Conservation (phyloP, 2,329 filamentous ascomycete species). For the Tolypocladium ophioglossoides region DNA sequence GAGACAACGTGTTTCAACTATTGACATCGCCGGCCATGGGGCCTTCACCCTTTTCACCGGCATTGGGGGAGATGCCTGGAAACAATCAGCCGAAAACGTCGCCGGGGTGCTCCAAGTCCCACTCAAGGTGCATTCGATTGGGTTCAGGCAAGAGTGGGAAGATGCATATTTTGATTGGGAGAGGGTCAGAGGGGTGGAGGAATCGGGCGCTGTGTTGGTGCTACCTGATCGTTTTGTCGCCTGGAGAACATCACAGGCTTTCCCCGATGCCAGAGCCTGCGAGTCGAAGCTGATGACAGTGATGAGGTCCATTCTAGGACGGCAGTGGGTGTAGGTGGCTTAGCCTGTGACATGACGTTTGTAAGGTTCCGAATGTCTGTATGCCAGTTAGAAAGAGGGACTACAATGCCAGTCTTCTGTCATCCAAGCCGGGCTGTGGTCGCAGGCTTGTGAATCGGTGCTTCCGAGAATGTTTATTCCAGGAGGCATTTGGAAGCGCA, state of each 20-base stretch:
- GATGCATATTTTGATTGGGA: slow-evolving; percentile 54
- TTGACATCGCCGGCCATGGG: slow-evolving; percentile 49
- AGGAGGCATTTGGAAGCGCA: too few relatives aligned
- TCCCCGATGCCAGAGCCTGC: too few relatives aligned
- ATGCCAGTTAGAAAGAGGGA: too few relatives aligned
- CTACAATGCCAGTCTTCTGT: too few relatives aligned
- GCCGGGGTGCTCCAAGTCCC: slow-evolving; percentile 28
- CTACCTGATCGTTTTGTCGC: slow-evolving; percentile 49
- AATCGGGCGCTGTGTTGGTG: slow-evolving; percentile 46
- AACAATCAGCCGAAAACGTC: slow-evolving; percentile 31
- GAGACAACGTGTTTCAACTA: slow-evolving; percentile 37
- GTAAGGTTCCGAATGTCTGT: too few relatives aligned
- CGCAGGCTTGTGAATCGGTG: too few relatives aligned
- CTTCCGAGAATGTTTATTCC: too few relatives aligned
- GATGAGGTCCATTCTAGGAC: too few relatives aligned
- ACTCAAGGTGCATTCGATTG: slow-evolving; percentile 41
- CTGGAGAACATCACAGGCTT: slow-evolving; percentile 27
- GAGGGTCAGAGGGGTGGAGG: slow-evolving; percentile 38
- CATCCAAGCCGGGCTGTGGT: too few relatives aligned
- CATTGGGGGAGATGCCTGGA: slow-evolving; percentile 46
- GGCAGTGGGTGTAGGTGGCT: too few relatives aligned
- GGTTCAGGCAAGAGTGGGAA: slow-evolving; percentile 47
- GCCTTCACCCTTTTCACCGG: slow-evolving; percentile 40
- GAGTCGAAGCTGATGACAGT: too few relatives aligned
- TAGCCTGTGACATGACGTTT: too few relatives aligned